Conservation (phyloP, 192 early-diverging fungal genomes). For the Linnemannia elongata region DNA sequence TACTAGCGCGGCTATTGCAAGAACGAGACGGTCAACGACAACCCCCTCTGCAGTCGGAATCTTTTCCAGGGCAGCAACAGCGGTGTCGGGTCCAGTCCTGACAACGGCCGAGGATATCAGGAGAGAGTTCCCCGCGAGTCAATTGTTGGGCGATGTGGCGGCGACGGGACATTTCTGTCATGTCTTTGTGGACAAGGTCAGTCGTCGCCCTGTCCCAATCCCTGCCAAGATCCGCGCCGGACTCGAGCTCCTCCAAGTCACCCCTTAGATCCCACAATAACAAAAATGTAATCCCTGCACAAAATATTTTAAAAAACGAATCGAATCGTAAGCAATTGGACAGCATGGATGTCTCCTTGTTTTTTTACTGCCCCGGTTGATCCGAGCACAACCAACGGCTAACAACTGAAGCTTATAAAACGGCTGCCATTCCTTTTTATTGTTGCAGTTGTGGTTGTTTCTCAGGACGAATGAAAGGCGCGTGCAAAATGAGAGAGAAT, state of each 20-base stretch:
- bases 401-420: neutral
- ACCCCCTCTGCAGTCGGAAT: constrained; percentile 23
- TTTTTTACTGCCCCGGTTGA: neutral
- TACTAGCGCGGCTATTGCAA: neutral
- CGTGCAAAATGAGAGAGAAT: neutral
- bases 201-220: constrained; percentile 56
- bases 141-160: constrained; percentile 37
- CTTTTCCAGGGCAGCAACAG: constrained; percentile 27
- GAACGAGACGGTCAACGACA: neutral
- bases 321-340: neutral
- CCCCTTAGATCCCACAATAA: neutral
- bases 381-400: neutral
- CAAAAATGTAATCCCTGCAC: no score
- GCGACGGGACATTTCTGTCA: constrained; percentile 65
- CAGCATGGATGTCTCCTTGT: neutral
- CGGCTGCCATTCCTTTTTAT: neutral
- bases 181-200: constrained; percentile 62
- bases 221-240: constrained; percentile 36
- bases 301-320: no score
- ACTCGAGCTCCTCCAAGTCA: constrained; percentile 33
- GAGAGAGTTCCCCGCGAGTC: constrained; percentile 11
- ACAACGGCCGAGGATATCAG: constrained; percentile 1
- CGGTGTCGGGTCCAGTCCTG: constrained; percentile 2
- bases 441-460: neutral
- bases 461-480: neutral